A percentile compares a stretch with the other conserved stretches of the same genome.
phyloP scores from a whole-genome alignment of 1,284 basidiomycete species.

The Cerioporus squamosus region DNA sequence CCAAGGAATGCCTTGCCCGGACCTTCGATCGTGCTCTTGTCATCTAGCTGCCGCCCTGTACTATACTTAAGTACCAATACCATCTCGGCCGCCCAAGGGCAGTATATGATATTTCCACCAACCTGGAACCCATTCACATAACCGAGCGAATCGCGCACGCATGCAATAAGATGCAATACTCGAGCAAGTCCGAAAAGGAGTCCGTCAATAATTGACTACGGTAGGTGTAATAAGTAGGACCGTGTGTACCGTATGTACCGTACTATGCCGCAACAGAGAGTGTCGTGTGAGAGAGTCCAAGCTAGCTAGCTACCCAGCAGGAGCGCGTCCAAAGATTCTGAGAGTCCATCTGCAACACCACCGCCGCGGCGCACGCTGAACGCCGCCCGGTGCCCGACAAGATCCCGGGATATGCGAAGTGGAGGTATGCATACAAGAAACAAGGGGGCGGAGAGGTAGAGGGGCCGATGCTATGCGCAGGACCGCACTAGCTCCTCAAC shows the following conservation, averaged over 20 bases:
- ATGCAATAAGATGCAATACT: no score
- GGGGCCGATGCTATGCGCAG: no score
- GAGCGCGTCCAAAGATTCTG: neutral
- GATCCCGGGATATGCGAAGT: no score
- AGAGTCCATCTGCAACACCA: neutral
- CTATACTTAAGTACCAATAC: neutral
- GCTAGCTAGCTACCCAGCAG: neutral
- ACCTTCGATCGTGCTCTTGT: no score
- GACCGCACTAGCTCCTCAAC: no score
- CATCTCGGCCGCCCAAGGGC: no score
- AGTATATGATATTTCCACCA: no score
- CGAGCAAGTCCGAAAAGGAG: neutral
- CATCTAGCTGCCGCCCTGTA: no score
- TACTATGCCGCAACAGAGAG: neutral
- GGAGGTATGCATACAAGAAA: no score
- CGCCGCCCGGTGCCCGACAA: neutral
- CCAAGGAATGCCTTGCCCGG: no score
- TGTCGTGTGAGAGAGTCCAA: neutral
- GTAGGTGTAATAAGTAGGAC: neutral
- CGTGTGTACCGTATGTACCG: neutral
- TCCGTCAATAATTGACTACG: slow-evolving; percentile 1
- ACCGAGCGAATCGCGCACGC: neutral
- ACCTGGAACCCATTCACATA: neutral
- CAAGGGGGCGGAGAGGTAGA: no score
- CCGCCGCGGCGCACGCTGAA: neutral